A percentile compares a stretch with the other conserved stretches of the same genome.
phyloP scores from a whole-genome alignment of 495 filamentous ascomycete genomes.

The Podospora pseudoanserina region DNA sequence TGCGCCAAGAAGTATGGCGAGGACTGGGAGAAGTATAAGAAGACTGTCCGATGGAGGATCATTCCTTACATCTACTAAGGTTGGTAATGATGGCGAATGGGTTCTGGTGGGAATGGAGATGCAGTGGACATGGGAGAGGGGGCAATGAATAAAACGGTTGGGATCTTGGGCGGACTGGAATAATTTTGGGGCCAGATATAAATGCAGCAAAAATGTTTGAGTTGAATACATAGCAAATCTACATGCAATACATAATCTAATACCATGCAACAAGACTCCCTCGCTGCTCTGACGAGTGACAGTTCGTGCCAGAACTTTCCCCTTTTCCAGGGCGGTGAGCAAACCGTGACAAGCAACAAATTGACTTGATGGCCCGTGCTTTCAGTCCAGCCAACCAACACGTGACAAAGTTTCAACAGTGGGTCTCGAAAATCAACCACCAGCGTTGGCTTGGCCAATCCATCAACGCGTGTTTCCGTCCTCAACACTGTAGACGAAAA shows the following conservation, averaged over 20 bases:
- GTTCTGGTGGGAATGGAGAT: background rate
- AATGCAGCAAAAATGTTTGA: background rate
- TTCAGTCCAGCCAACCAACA: background rate
- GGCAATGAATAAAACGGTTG: background rate
- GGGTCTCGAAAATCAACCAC: constrained; percentile 9
- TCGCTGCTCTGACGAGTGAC: no score
- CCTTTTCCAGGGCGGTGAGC: background rate
- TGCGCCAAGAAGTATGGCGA: constrained; percentile 88
- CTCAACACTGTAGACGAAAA: background rate
- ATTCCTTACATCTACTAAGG: constrained; percentile 87
- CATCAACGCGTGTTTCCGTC: constrained; percentile 3
- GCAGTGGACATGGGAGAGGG: background rate
- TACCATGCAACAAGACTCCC: background rate
- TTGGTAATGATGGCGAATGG: constrained; percentile 25
- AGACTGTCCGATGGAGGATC: constrained; percentile 78
- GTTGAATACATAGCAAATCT: background rate
- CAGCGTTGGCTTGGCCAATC: background rate
- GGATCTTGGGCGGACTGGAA: background rate
- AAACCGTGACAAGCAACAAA: background rate
- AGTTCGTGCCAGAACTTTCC: background rate
- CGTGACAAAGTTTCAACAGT: constrained; percentile 13
- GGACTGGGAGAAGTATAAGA: constrained; percentile 89
- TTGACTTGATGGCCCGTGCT: background rate
- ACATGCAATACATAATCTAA: background rate
- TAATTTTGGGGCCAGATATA: no score